Base-by-base conservation (phyloP, 768 basidiomycete species). In the Lyophyllum decastes region DNA sequence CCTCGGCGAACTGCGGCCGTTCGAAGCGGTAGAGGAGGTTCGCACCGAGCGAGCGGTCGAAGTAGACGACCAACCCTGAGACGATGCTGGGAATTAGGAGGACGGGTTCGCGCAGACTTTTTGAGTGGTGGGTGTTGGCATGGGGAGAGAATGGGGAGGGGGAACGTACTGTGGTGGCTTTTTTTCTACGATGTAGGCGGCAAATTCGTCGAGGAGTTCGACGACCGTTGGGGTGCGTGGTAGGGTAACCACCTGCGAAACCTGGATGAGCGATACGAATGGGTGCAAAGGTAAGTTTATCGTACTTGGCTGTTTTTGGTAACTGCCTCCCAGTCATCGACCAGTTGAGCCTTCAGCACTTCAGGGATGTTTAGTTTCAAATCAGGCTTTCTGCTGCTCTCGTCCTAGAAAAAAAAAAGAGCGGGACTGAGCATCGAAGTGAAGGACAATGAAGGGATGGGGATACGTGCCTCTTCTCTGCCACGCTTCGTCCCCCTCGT, bases 301-400 rank as follows among this genome's bases (percentile, higher is more conserved):
- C 35, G 73, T 57, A 90, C 96, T 83, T 94, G 91, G 64, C 87
- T 86, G 69, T 95, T 92, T 77, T 97, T 98, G 52, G 97, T 98
- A 38, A 98, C 87, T 4, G 88, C 85, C 73, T 98, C 96, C 97
- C 97, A 99, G 64, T 98, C 97, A 67, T 98, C 95, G 2, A 98
- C 95, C 35, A 99, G 80, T 47, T 90, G 80, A 27, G 87, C 82
- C 71, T 97, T 98, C 60, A 98, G 80, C n/a, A 82, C 71, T 65
- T 98, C 97, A 0, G 96, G 97, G 4, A 97, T 87, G 57, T 79
- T 83, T 49, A 99, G 79, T 74, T 92, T 94, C 81, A 98, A 87
- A 66, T 98, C 95, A 0, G 92, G 89, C 62, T 90, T 87, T 70
- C 85, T 87, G 67, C 77, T 77, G 59, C 77, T 83, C 25, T 96